Percentiles rank a stretch among this genome's conserved stretches.
Conservation (phyloP, 495 filamentous ascomycete species). For the Annulohypoxylon moriforme region DNA sequence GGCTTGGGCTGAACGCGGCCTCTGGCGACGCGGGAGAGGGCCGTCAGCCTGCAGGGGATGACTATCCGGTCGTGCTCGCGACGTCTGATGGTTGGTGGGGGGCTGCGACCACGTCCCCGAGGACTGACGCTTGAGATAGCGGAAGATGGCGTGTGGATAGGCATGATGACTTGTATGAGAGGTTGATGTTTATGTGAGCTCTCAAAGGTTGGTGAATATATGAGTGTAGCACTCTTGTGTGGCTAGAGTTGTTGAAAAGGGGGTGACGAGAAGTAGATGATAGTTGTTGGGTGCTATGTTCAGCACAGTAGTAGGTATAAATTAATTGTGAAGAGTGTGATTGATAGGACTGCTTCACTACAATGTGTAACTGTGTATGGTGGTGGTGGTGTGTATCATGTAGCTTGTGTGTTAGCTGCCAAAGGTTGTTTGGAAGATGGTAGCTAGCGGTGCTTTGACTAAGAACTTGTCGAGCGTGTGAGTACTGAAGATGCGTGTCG, state of each 20-base stretch:
- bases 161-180: not conserved
- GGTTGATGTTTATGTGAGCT: not conserved
- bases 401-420: not conserved
- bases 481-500: not conserved
- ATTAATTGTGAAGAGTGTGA: not conserved
- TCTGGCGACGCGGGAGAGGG: not conserved
- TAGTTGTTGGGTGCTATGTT: not conserved
- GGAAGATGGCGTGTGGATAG: not conserved
- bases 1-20: not conserved
- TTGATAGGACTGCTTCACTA: not conserved
- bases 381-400: not conserved
- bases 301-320: not conserved
- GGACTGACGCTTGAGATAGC: not conserved
- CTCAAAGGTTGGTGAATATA: not conserved
- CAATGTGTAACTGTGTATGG: not conserved
- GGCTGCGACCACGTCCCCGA: not conserved
- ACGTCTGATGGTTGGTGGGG: too few species aligned
- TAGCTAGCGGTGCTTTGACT: not conserved
- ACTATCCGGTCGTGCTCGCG: not conserved
- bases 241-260: not conserved
- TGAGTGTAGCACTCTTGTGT: not conserved
- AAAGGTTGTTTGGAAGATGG: too few species aligned
- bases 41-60: not conserved
- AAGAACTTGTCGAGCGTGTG: not conserved
- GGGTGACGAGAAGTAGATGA: not conserved